phyloP scores from a whole-genome alignment of 495 filamentous ascomycete genomes.

The Parmelia sp. region DNA sequence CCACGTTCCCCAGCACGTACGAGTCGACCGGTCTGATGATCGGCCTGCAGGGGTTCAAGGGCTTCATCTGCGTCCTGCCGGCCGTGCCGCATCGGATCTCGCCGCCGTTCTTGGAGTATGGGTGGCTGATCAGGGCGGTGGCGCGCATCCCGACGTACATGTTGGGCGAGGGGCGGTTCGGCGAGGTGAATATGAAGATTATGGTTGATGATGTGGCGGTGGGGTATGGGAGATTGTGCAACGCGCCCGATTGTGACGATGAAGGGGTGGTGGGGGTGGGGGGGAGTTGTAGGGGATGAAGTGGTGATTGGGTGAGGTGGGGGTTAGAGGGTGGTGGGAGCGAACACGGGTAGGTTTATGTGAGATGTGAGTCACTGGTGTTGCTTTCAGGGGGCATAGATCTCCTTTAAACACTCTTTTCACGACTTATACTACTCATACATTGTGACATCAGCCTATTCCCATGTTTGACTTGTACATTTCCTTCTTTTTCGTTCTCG shows the following conservation, averaged over 20 bases:
- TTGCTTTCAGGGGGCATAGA: not conserved
- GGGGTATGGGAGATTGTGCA: not conserved
- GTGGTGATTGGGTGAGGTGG: not conserved
- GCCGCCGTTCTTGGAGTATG: conserved; percentile 1
- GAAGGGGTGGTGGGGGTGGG: not conserved
- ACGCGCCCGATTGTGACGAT: not conserved
- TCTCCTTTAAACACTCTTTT: not conserved
- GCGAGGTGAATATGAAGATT: not conserved
- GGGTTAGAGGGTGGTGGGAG: not conserved
- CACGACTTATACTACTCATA: not conserved
- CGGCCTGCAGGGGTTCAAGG: not conserved
- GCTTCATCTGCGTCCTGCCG: not conserved
- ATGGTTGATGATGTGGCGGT: not conserved
- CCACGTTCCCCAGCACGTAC: not conserved
- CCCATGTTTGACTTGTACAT: too few relatives aligned
- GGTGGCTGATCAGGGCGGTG: not conserved
- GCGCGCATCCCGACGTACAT: conserved; percentile 1
- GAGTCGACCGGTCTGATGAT: not conserved
- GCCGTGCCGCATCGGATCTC: not conserved
- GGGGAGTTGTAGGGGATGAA: not conserved
- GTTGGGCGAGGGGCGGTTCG: not conserved
- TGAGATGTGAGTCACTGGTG: not conserved
- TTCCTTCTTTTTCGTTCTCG: too few relatives aligned
- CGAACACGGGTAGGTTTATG: not conserved
- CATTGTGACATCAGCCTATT: too few relatives aligned